phyloP scores from a whole-genome alignment of 179 eudicot species.

The Silene coronaria region DNA sequence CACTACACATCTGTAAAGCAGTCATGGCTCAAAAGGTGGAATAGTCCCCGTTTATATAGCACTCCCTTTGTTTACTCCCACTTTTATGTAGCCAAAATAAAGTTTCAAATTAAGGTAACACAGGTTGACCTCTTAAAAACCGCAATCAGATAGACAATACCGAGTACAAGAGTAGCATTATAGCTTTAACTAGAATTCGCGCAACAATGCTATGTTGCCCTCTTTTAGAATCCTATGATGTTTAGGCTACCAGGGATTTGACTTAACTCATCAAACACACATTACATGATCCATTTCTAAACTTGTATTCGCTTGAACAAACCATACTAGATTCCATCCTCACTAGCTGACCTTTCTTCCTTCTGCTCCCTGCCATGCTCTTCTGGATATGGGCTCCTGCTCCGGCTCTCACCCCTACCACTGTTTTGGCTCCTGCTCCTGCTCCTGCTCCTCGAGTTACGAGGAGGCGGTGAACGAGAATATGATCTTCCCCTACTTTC shows the following conservation, averaged over 20 bases:
- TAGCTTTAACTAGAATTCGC: neutral
- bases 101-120: neutral
- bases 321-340: constrained; percentile 14
- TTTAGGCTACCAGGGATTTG: neutral
- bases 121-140: too few species aligned
- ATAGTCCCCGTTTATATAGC: too few species aligned
- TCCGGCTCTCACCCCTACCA: constrained; percentile 30
- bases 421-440: constrained; percentile 36
- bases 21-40: neutral
- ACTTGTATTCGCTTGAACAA: neutral
- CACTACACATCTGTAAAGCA: neutral
- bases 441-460: constrained; percentile 44
- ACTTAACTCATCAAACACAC: neutral
- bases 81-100: neutral
- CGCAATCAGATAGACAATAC: neutral
- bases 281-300: constrained; percentile 7
- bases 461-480: constrained; percentile 54
- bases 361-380: constrained; percentile 31
- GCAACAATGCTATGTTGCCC: neutral
- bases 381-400: constrained; percentile 56
- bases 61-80: neutral
- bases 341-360: constrained; percentile 47
- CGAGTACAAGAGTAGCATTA: neutral
- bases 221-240: constrained; percentile 10
- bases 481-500: constrained; percentile 52